Percentiles rank a stretch among this genome's conserved stretches.
Evolutionary conservation across 148 eudicot genomes (phyloP).

Genomic region (Rhododendron kiyosumense): DNA sequence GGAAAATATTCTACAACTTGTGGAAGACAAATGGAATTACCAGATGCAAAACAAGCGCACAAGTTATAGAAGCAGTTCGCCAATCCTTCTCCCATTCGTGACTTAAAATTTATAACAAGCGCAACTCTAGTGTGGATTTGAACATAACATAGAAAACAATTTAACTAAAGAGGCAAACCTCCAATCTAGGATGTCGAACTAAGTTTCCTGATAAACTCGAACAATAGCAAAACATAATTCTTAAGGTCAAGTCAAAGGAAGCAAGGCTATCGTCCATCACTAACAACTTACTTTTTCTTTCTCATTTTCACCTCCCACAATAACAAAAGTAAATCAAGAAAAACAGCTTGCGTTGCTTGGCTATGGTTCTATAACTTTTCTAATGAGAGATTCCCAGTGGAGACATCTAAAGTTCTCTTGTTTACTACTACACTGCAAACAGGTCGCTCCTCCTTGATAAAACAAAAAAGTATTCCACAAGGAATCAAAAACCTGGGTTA

Average conservation of each 20-base stretch:
- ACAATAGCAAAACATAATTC: background rate
- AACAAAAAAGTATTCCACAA: background rate
- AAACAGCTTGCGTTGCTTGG: background rate
- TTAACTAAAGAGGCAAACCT: background rate
- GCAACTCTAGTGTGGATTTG: background rate
- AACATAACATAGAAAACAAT: background rate
- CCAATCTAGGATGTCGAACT: background rate
- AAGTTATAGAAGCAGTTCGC: background rate
- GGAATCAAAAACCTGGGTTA: background rate
- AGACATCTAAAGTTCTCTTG: background rate
- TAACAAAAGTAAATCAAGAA: background rate
- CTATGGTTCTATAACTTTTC: background rate
- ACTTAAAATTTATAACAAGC: background rate
- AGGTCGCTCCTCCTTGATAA: background rate
- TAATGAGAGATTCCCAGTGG: background rate
- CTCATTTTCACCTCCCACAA: background rate
- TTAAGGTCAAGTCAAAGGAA: background rate
- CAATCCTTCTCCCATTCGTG: background rate
- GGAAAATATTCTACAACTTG: background rate
- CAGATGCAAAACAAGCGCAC: background rate
- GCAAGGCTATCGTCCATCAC: background rate
- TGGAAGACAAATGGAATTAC: background rate
- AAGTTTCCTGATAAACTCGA: background rate
- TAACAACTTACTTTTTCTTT: background rate
- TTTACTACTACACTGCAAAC: background rate